Evolutionary conservation across 768 basidiomycete species (phyloP).

Genomic region (Termitomyces sp.): DNA sequence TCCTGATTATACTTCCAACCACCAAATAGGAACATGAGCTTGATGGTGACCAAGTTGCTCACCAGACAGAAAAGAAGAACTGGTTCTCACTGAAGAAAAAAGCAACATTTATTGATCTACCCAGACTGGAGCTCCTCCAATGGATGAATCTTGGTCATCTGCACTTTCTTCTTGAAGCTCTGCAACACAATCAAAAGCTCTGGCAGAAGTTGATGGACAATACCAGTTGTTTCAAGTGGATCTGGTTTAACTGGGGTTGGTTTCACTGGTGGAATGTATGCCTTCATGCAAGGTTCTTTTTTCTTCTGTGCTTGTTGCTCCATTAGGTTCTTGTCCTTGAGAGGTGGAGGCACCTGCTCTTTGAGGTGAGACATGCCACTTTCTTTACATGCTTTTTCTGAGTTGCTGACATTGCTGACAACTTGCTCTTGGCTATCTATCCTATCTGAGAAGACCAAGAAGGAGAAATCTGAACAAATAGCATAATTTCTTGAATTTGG

Average conservation of each 20-base stretch:
- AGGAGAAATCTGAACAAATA: too few relatives aligned
- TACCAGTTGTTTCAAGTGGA: constrained; percentile 80
- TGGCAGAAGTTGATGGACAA: constrained; percentile 68
- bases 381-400: constrained; percentile 89
- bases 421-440: constrained; percentile 49
- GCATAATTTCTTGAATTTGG: too few relatives aligned
- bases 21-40: constrained; percentile 66
- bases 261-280: constrained; percentile 83
- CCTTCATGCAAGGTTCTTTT: constrained; percentile 76
- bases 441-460: too few relatives aligned
- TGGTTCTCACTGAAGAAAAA: constrained; percentile 64
- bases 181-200: constrained; percentile 80
- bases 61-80: constrained; percentile 53
- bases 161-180: constrained; percentile 84
- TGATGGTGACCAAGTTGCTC: constrained; percentile 64
- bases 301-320: constrained; percentile 52
- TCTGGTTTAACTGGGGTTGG: constrained; percentile 70
- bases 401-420: constrained; percentile 80
- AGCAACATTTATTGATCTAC: constrained; percentile 57
- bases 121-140: constrained; percentile 73
- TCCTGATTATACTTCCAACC: constrained; percentile 2
- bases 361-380: constrained; percentile 24
- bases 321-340: constrained; percentile 41
- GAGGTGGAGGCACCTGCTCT: constrained; percentile 28
- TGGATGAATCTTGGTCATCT: constrained; percentile 75